Percentiles rank a stretch among this genome's conserved stretches.
Conservation (phyloP, 2,329 filamentous ascomycete species). For the Orbilia oligospora region DNA sequence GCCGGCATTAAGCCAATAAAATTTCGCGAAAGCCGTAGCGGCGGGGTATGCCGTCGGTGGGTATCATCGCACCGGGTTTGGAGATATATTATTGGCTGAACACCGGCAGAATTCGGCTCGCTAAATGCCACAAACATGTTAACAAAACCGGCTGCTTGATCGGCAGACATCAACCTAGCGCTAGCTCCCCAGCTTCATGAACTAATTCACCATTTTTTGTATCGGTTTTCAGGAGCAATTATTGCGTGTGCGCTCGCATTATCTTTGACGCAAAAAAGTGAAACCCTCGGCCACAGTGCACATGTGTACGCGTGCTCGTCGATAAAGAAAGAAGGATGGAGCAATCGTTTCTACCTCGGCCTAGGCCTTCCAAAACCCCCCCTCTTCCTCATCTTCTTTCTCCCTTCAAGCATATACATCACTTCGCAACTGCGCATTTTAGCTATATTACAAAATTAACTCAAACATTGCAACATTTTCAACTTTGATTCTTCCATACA, state of each 20-base stretch:
- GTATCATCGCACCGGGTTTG: conserved; percentile 16
- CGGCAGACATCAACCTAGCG: background rate
- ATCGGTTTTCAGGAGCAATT: background rate
- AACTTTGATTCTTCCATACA: background rate
- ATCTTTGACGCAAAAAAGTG: background rate
- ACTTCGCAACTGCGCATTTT: too few species aligned
- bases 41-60: conserved; percentile 1
- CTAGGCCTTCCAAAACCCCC: too few species aligned
- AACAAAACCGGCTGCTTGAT: background rate
- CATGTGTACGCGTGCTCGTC: background rate
- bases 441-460: too few species aligned
- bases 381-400: too few species aligned
- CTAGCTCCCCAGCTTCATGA: too few species aligned
- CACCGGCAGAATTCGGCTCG: conserved; percentile 2
- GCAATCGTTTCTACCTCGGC: too few species aligned
- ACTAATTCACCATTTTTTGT: background rate
- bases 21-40: conserved; percentile 21
- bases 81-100: conserved; percentile 22
- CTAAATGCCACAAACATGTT: background rate
- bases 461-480: too few species aligned
- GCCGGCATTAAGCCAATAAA: conserved; percentile 28
- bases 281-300: too few species aligned
- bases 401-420: too few species aligned
- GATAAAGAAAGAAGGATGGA: background rate
- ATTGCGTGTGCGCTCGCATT: background rate